These are phyloP conservation scores for Verticillium nonalfalfae DNA, from an alignment of 2,329 filamentous ascomycete species.

Conservation along the genomic window DNA sequence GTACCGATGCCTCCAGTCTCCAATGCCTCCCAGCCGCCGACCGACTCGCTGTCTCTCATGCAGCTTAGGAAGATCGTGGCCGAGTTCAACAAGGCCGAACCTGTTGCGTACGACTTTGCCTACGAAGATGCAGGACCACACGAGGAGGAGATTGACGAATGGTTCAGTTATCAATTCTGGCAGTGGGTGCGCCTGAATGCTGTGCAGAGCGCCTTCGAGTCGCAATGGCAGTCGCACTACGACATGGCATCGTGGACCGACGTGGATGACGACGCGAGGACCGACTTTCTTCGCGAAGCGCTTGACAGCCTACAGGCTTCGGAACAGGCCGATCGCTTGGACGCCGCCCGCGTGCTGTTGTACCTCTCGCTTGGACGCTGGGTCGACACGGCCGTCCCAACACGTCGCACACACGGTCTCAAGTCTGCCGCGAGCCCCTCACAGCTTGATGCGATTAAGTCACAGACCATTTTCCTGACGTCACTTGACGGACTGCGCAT, in stretches of 20 bases:
- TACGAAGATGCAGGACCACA: conserved; percentile 69
- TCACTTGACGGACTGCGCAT: conserved; percentile 42
- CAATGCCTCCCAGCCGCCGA: conserved; percentile 35
- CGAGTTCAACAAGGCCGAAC: conserved; percentile 64
- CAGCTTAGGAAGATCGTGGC: conserved; percentile 69
- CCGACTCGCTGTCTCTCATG: conserved; percentile 67
- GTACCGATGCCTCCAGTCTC: conserved; percentile 16
- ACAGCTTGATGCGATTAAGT: conserved; percentile 55
- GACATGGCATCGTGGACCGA: conserved; percentile 57
- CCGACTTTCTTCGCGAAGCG: conserved; percentile 50
- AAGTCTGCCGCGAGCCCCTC: conserved; percentile 45
- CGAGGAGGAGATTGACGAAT: conserved; percentile 89
- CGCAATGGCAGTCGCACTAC: conserved; percentile 58
- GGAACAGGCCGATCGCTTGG: conserved; percentile 41
- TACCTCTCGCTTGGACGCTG: conserved; percentile 65
- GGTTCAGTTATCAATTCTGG: conserved; percentile 88
- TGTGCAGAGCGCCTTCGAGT: conserved; percentile 70
- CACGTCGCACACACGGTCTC: conserved; percentile 27
- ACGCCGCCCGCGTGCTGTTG: conserved; percentile 49
- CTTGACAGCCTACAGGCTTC: conserved; percentile 37
- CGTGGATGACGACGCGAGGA: conserved; percentile 47
- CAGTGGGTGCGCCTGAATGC: conserved; percentile 75
- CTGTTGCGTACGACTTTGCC: conserved; percentile 76
- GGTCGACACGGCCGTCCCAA: conserved; percentile 56
- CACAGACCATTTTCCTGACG: conserved; percentile 43